phyloP scores from a whole-genome alignment of 306 rosid species.

The Betula pendula region DNA sequence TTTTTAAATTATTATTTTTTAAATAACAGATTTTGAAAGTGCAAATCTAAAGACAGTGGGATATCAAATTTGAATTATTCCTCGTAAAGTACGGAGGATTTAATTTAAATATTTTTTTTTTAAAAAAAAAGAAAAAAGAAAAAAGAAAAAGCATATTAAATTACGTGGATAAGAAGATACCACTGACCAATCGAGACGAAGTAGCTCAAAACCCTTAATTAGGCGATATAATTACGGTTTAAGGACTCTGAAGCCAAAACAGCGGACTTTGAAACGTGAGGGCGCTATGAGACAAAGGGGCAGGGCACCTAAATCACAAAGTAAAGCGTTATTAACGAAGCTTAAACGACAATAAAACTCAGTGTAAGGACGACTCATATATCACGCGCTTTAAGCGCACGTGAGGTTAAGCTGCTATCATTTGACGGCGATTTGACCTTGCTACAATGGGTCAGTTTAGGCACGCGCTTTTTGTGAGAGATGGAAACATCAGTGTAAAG shows the following conservation, averaged over 20 bases:
- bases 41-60: too few relatives aligned
- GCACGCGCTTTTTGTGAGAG: conserved; percentile 7
- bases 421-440: not conserved
- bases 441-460: too few relatives aligned
- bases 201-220: not conserved
- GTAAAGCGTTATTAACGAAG: conserved; percentile 19
- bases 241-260: not conserved
- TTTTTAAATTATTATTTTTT: too few relatives aligned
- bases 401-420: not conserved
- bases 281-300: conserved; percentile 4
- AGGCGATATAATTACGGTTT: not conserved
- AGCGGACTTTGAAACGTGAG: not conserved
- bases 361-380: not conserved
- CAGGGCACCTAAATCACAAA: conserved; percentile 16
- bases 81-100: too few relatives aligned
- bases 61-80: too few relatives aligned
- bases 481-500: not conserved
- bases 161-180: too few relatives aligned
- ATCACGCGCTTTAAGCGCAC: not conserved
- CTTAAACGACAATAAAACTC: conserved; percentile 5
- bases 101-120: too few relatives aligned
- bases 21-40: too few relatives aligned
- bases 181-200: too few relatives aligned
- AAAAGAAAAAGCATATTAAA: too few relatives aligned
- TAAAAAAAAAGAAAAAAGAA: too few relatives aligned